Percentiles rank a stretch among this genome's conserved stretches.
Evolutionary conservation across 1,284 basidiomycete species (phyloP).

Genomic region (Ceraceosorus bombacis): DNA sequence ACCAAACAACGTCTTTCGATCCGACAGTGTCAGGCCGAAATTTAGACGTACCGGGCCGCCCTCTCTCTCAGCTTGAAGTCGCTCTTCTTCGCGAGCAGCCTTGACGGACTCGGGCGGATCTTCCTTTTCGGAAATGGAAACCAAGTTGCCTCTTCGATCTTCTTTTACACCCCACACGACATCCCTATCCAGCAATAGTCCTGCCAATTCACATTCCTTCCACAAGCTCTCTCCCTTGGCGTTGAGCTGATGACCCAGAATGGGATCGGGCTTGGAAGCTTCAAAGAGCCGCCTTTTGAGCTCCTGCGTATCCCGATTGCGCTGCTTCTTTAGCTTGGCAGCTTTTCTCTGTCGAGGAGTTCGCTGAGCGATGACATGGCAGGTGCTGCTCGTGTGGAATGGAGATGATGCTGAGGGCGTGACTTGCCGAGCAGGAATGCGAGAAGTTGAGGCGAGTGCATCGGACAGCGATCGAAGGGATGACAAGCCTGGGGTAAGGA

Average conservation of each 20-base stretch:
- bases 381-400: too few species aligned
- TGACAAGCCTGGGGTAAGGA: too few species aligned
- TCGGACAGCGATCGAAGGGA: too few species aligned
- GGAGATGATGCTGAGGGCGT: too few species aligned
- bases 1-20: slow-evolving; percentile 39
- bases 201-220: slow-evolving; percentile 33
- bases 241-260: slow-evolving; percentile 61
- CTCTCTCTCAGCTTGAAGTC: slow-evolving; percentile 4
- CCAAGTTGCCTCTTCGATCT: slow-evolving; percentile 39
- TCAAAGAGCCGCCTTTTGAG: slow-evolving; percentile 47
- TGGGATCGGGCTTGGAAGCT: slow-evolving; percentile 57
- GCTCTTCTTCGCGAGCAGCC: background rate
- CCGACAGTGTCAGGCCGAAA: slow-evolving; percentile 32
- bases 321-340: slow-evolving; percentile 31
- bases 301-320: slow-evolving; percentile 43
- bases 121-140: slow-evolving; percentile 17
- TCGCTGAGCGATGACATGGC: too few species aligned
- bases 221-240: slow-evolving; percentile 37
- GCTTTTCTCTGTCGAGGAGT: too few species aligned
- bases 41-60: slow-evolving; percentile 41
- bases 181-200: slow-evolving; percentile 35
- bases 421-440: too few species aligned
- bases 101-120: slow-evolving; percentile 1
- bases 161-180: slow-evolving; percentile 41
- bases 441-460: too few species aligned